Percentiles rank a stretch among this genome's conserved stretches.
phyloP scores from a whole-genome alignment of 2,329 filamentous ascomycete species.

The Colletotrichum gloeosporioides region DNA sequence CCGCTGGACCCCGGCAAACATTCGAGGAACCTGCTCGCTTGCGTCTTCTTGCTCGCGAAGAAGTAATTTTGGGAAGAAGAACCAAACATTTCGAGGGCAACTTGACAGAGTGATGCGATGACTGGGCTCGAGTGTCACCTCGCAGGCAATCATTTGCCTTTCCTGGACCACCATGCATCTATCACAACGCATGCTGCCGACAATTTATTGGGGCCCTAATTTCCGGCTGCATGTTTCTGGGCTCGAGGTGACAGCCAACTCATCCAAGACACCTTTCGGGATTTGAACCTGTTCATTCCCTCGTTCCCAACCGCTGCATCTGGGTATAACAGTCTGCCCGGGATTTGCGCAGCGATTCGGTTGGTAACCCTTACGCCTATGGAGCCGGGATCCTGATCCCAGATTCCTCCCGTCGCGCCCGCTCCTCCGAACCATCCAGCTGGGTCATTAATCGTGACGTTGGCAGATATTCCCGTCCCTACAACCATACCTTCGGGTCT shows the following conservation, averaged over 20 bases:
- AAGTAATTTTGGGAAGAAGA: neutral
- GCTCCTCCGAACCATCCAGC: conserved; percentile 9
- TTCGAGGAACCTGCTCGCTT: neutral
- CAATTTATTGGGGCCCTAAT: neutral
- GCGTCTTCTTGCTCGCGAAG: neutral
- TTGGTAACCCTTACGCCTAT: neutral
- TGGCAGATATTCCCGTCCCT: neutral
- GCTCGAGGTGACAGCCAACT: neutral
- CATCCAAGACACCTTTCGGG: neutral
- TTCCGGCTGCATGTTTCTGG: neutral
- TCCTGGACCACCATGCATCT: neutral
- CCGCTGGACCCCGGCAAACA: neutral
- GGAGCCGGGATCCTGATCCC: neutral
- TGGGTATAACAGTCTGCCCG: neutral
- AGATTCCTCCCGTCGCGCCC: neutral
- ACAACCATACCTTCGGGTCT: neutral
- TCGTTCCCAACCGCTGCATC: neutral
- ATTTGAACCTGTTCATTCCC: neutral
- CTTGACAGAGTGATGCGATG: neutral
- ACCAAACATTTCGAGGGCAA: neutral
- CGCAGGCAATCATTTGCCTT: neutral
- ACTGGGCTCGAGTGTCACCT: neutral
- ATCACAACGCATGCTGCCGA: neutral
- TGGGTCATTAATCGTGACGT: neutral
- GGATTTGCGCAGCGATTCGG: neutral